Evolutionary conservation across 2,329 filamentous ascomycete genomes (phyloP).

Genomic region (Aspergillus hiratsukae): DNA sequence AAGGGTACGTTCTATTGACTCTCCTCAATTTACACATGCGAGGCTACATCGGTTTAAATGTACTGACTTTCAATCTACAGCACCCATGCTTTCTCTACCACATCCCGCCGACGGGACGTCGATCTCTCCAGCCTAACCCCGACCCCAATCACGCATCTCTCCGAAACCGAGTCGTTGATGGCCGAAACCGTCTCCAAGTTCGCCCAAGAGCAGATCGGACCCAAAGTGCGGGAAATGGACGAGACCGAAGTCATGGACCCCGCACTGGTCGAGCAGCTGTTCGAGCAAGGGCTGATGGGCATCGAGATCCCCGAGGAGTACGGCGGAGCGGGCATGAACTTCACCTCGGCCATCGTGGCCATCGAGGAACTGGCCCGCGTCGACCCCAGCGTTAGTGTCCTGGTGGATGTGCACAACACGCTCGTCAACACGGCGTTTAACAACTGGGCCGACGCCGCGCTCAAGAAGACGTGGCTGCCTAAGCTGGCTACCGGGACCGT

Average conservation of each 20-base stretch:
- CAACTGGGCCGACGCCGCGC: constrained; percentile 71
- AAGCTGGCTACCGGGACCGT: constrained; percentile 84
- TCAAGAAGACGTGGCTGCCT: constrained; percentile 86
- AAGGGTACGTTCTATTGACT: constrained; percentile 32
- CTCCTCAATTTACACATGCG: background rate
- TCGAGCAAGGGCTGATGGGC: constrained; percentile 96
- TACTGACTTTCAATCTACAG: constrained; percentile 19
- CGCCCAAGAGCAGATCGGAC: constrained; percentile 79
- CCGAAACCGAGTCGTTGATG: constrained; percentile 86
- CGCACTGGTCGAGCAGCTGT: constrained; percentile 79
- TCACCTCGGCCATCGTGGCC: constrained; percentile 89
- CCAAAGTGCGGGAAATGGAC: constrained; percentile 95
- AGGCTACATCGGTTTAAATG: background rate
- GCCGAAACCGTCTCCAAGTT: constrained; percentile 87
- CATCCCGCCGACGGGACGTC: constrained; percentile 50
- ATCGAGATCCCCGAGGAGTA: constrained; percentile 97
- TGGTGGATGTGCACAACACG: constrained; percentile 98
- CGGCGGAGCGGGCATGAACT: constrained; percentile 97
- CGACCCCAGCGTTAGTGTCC: constrained; percentile 88
- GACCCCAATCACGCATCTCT: constrained; percentile 88
- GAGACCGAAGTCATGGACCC: constrained; percentile 94
- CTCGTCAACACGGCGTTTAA: constrained; percentile 90
- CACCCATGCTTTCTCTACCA: constrained; percentile 57
- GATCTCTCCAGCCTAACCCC: constrained; percentile 75
- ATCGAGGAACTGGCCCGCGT: constrained; percentile 95